A percentile compares a stretch with the other conserved stretches of the same genome.
Evolutionary conservation across 805 yeast genomes (phyloP).

Genomic region (Yamadazyma endophytica): DNA sequence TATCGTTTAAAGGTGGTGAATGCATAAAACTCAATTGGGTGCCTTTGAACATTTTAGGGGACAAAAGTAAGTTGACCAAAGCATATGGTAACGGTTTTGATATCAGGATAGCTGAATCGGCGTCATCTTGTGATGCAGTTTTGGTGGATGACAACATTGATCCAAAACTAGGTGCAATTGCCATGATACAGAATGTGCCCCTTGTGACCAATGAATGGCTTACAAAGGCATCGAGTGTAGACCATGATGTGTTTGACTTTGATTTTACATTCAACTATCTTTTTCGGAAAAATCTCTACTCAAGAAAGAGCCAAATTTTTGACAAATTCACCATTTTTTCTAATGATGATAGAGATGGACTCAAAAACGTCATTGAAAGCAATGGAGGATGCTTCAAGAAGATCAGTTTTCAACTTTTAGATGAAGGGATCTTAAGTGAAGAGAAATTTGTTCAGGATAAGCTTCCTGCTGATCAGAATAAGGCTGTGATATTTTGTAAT

Average conservation of each 20-base stretch:
- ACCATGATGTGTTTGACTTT: slow-evolving; percentile 1
- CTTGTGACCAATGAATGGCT: slow-evolving; percentile 7
- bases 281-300: slow-evolving; percentile 1
- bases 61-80: slow-evolving; percentile 1
- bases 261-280: slow-evolving; percentile 4
- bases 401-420: slow-evolving; percentile 4
- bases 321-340: slow-evolving; percentile 1
- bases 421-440: slow-evolving; percentile 1
- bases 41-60: slow-evolving; percentile 7
- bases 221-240: background rate
- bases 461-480: slow-evolving; percentile 3
- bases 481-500: slow-evolving; percentile 2
- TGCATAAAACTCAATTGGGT: slow-evolving; percentile 5
- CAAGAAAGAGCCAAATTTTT: slow-evolving; percentile 1
- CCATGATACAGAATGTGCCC: slow-evolving; percentile 4
- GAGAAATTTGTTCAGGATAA: slow-evolving; percentile 5
- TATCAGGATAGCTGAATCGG: slow-evolving; percentile 1
- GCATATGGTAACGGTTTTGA: slow-evolving; percentile 4
- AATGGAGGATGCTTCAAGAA: slow-evolving; percentile 3
- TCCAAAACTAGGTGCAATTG: slow-evolving; percentile 2
- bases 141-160: slow-evolving; percentile 1
- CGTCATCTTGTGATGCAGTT: slow-evolving; percentile 2
- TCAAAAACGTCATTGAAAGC: slow-evolving; percentile 1
- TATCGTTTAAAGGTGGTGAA: slow-evolving; percentile 8
- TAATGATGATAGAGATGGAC: slow-evolving; percentile 3